Evolutionary conservation across 1,284 basidiomycete species (phyloP).

Genomic region (Meripilus lineatus): DNA sequence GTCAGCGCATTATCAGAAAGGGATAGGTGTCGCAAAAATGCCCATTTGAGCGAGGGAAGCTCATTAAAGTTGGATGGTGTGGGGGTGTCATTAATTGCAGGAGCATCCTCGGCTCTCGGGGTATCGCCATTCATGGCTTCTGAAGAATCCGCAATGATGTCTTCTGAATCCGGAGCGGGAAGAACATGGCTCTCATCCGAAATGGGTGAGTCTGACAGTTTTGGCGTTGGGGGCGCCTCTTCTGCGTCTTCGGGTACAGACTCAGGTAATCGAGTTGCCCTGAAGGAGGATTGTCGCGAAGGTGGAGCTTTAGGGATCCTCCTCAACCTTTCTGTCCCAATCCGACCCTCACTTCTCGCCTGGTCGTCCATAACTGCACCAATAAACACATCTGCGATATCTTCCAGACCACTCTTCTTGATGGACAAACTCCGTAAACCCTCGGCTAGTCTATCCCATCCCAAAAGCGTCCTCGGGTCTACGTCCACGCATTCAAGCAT

Average conservation of each 20-base stretch:
- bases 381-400: slow-evolving; percentile 78
- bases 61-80: slow-evolving; percentile 21
- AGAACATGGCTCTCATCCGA: background rate
- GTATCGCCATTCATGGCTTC: too few species aligned
- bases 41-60: slow-evolving; percentile 72
- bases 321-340: slow-evolving; percentile 41
- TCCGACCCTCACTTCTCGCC: slow-evolving; percentile 52
- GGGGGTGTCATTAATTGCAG: slow-evolving; percentile 14
- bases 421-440: slow-evolving; percentile 72
- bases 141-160: background rate
- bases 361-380: slow-evolving; percentile 74
- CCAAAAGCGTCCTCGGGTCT: slow-evolving; percentile 78
- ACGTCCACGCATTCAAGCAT: slow-evolving; percentile 73
- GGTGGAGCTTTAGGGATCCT: slow-evolving; percentile 37
- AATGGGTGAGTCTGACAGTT: too few species aligned
- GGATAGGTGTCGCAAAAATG: slow-evolving; percentile 72
- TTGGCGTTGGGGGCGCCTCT: slow-evolving; percentile 23
- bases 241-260: slow-evolving; percentile 57
- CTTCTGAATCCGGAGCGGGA: background rate
- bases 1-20: slow-evolving; percentile 81
- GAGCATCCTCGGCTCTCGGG: background rate
- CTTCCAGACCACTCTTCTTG: slow-evolving; percentile 75
- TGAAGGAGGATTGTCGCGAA: slow-evolving; percentile 43
- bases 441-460: slow-evolving; percentile 79
- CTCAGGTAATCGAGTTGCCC: slow-evolving; percentile 48